Percentiles rank a stretch among this genome's conserved stretches.
Conservation (phyloP, 768 basidiomycete genomes). For the Leucosporidium creatinivorum region DNA sequence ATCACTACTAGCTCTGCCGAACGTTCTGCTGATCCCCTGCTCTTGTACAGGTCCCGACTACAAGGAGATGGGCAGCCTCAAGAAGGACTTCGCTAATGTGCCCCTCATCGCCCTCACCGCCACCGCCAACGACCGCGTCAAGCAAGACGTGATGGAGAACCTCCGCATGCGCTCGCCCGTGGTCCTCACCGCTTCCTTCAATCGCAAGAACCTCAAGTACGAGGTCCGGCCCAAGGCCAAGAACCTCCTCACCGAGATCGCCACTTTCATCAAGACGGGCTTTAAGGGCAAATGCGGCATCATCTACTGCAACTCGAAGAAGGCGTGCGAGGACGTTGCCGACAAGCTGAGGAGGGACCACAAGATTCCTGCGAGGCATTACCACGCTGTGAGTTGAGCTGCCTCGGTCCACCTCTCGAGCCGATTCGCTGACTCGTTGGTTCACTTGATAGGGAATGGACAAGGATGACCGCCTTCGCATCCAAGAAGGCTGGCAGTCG, state of each 20-base stretch:
- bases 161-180: constrained; percentile 57
- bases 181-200: constrained; percentile 74
- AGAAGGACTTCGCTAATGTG: constrained; percentile 64
- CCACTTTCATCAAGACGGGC: constrained; percentile 56
- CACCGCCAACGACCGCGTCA: constrained; percentile 72
- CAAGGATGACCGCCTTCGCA: constrained; percentile 54
- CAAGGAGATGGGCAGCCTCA: constrained; percentile 57
- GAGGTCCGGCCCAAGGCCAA: constrained; percentile 52
- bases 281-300: constrained; percentile 57
- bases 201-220: constrained; percentile 85
- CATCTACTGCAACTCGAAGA: constrained; percentile 69
- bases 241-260: constrained; percentile 54
- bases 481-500: constrained; percentile 66
- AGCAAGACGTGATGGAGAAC: constrained; percentile 67
- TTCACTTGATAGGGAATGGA: constrained; percentile 46
- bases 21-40: background rate
- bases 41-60: constrained; percentile 50
- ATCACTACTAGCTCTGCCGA: no score
- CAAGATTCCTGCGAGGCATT: constrained; percentile 63
- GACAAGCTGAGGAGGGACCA: constrained; percentile 54
- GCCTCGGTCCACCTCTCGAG: background rate
- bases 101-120: constrained; percentile 97
- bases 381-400: constrained; percentile 58
- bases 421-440: no score
- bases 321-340: constrained; percentile 74